Evolutionary conservation across 768 basidiomycete species (phyloP).

Genomic region (Pleurotus sapidus): DNA sequence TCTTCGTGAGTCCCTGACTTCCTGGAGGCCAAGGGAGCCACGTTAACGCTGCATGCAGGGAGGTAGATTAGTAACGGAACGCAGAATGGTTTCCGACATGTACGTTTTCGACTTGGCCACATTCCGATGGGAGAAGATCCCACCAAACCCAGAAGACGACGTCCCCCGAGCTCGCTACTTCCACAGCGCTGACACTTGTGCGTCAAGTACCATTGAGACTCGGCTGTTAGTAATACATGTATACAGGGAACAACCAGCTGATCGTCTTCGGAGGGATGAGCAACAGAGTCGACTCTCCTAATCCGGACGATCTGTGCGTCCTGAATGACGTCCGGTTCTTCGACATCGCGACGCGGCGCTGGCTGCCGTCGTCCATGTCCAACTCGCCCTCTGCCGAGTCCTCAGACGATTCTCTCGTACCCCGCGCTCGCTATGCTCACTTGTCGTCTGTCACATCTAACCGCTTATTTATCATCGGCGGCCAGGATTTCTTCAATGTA

Average conservation of each 20-base stretch:
- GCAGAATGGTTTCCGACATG: slow-evolving; percentile 87
- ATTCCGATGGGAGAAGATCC: slow-evolving; percentile 75
- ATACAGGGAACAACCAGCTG: slow-evolving; percentile 80
- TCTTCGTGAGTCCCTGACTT: slow-evolving; percentile 62
- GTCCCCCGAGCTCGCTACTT: slow-evolving; percentile 89
- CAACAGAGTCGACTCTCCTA: slow-evolving; percentile 65
- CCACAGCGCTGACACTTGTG: slow-evolving; percentile 87
- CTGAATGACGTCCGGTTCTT: slow-evolving; percentile 91
- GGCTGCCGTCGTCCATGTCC: slow-evolving; percentile 55
- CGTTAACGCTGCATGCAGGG: slow-evolving; percentile 45
- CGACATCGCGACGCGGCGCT: slow-evolving; percentile 65
- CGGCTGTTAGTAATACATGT: slow-evolving; percentile 1
- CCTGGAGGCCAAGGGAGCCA: background rate
- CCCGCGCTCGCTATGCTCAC: slow-evolving; percentile 92
- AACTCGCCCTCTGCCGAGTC: slow-evolving; percentile 29
- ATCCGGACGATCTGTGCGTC: slow-evolving; percentile 84
- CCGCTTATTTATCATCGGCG: slow-evolving; percentile 88
- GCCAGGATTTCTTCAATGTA: slow-evolving; percentile 90
- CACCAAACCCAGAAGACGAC: slow-evolving; percentile 58
- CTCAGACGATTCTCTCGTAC: slow-evolving; percentile 45
- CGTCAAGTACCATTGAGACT: slow-evolving; percentile 19
- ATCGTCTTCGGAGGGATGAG: slow-evolving; percentile 97
- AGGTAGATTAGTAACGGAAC: slow-evolving; percentile 81
- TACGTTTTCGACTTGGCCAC: slow-evolving; percentile 86
- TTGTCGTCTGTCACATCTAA: slow-evolving; percentile 84